Evolutionary conservation across 495 filamentous ascomycete species (phyloP).

Genomic region (Penicillium parvum): DNA sequence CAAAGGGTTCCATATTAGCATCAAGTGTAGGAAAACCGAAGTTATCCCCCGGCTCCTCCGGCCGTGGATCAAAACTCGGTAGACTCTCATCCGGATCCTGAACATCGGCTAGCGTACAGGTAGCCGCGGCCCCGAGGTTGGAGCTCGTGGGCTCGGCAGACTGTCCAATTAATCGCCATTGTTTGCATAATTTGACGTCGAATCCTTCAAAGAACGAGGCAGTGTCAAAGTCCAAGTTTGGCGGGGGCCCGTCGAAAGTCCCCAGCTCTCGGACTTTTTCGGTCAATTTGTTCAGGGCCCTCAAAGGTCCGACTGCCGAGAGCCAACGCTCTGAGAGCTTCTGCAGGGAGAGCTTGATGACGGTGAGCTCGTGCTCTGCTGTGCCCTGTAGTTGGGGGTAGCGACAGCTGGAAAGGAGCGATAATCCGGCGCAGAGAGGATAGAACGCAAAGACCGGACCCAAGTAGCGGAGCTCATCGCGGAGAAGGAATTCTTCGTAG

Average conservation of each 20-base stretch:
- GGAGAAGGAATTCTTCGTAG: slow-evolving; percentile 29
- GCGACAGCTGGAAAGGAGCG: slow-evolving; percentile 24
- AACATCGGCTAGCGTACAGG: slow-evolving; percentile 22
- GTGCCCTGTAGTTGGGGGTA: slow-evolving; percentile 22
- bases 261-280: slow-evolving; percentile 26
- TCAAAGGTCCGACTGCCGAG: slow-evolving; percentile 25
- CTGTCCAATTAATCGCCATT: slow-evolving; percentile 26
- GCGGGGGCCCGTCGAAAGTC: slow-evolving; percentile 14
- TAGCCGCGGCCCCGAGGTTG: not conserved
- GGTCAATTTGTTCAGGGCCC: slow-evolving; percentile 26
- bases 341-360: slow-evolving; percentile 29
- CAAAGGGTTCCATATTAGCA: slow-evolving; percentile 18
- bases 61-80: slow-evolving; percentile 8
- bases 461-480: slow-evolving; percentile 26
- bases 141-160: slow-evolving; percentile 4
- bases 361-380: slow-evolving; percentile 27
- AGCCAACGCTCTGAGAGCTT: slow-evolving; percentile 29
- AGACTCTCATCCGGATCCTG: slow-evolving; percentile 11
- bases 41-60: slow-evolving; percentile 9
- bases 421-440: slow-evolving; percentile 23
- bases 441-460: slow-evolving; percentile 29
- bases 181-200: slow-evolving; percentile 22
- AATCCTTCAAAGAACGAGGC: slow-evolving; percentile 28
- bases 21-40: slow-evolving; percentile 15
- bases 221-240: slow-evolving; percentile 17